phyloP scores from a whole-genome alignment of 129 eudicot genomes.

The Silybum marianum region DNA sequence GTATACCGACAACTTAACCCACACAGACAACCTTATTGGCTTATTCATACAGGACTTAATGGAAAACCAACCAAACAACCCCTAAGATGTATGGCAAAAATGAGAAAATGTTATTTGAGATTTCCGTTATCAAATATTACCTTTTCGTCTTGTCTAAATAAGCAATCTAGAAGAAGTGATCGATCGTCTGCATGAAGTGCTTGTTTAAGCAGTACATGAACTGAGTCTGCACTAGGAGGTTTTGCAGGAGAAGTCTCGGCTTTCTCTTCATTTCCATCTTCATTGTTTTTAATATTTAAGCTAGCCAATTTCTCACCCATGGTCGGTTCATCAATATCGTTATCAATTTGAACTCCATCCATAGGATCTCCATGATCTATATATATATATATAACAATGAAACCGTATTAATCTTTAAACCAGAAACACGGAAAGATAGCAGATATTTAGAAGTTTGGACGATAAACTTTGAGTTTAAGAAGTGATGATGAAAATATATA shows the following conservation, averaged over 20 bases:
- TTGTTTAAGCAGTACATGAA: conserved; percentile 84
- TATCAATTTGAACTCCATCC: conserved; percentile 47
- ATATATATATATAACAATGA: conserved; percentile 3
- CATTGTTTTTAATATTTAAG: conserved; percentile 48
- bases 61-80: background rate
- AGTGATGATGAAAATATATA: background rate
- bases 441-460: background rate
- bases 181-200: conserved; percentile 94
- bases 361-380: conserved; percentile 51
- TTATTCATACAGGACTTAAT: too few relatives aligned
- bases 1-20: too few relatives aligned
- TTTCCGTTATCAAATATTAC: conserved; percentile 23
- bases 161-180: conserved; percentile 79
- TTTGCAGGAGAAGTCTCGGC: conserved; percentile 42
- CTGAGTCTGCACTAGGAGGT: conserved; percentile 95
- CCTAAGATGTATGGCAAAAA: background rate
- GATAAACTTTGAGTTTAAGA: background rate
- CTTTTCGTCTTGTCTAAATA: conserved; percentile 84
- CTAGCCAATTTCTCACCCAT: conserved; percentile 88
- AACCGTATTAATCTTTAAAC: background rate
- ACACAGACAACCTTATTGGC: too few relatives aligned
- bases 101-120: background rate
- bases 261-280: conserved; percentile 39
- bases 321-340: conserved; percentile 73
- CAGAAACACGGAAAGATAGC: background rate